phyloP scores from a whole-genome alignment of 169 alveolate genomes.

The Blepharisma undulans region DNA sequence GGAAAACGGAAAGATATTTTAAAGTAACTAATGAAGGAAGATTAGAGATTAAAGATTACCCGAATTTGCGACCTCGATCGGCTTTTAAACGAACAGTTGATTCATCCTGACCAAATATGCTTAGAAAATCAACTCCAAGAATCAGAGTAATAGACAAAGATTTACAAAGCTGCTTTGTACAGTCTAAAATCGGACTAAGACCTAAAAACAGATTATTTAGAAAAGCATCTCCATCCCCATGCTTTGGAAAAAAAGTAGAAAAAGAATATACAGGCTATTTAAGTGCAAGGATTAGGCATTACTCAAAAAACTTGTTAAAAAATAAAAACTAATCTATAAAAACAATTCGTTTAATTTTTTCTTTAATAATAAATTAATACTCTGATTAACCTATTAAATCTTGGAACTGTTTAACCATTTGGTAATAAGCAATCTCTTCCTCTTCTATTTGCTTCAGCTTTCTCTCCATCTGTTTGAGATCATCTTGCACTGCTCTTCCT shows the following conservation, averaged over 20 bases:
- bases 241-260: background rate
- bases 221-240: background rate
- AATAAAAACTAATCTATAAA: no score
- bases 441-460: background rate
- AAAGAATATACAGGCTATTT: background rate
- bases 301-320: background rate
- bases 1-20: background rate
- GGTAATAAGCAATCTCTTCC: background rate
- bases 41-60: background rate
- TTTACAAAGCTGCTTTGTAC: background rate
- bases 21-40: background rate
- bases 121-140: background rate
- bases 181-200: background rate
- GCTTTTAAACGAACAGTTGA: background rate
- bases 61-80: background rate
- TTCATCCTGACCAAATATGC: background rate
- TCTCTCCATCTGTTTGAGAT: background rate
- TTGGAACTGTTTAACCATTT: conserved; percentile 30
- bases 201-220: background rate
- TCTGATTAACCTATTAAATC: conserved; percentile 6
- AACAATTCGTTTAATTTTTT: no score
- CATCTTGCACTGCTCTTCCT: background rate
- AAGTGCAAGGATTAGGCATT: background rate
- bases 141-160: background rate
- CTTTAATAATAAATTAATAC: background rate